A percentile compares a stretch with the other conserved stretches of the same genome.
These are phyloP conservation scores for Pinus tabuliformis DNA, from an alignment of 75 land plant species.

Conservation along the genomic window DNA sequence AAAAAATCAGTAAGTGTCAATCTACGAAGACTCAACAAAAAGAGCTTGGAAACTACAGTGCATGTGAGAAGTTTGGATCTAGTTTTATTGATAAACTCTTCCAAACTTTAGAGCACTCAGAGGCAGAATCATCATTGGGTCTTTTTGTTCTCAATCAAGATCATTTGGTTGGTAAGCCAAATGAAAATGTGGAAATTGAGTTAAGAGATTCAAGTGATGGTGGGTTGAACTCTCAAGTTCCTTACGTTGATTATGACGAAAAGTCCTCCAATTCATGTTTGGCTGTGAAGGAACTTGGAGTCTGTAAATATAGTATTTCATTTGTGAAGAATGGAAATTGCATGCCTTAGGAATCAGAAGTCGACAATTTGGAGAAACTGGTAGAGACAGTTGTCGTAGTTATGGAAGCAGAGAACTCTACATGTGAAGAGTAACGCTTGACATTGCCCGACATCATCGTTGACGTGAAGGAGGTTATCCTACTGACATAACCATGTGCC, in stretches of 20 bases:
- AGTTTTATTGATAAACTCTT: conserved; percentile 7
- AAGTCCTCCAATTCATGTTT: not conserved
- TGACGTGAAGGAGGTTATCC: no score
- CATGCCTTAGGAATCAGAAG: no score
- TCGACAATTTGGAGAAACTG: no score
- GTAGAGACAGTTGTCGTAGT: no score
- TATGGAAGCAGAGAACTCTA: no score
- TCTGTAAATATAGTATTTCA: not conserved
- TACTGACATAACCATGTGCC: no score
- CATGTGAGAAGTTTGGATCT: conserved; percentile 9
- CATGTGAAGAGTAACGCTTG: no score
- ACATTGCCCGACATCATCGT: no score
- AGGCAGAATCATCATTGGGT: conserved; percentile 8
- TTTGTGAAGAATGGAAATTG: not conserved
- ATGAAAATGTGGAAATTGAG: no score
- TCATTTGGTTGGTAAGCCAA: conserved; percentile 8
- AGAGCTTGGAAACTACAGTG: conserved; percentile 10
- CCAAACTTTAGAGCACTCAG: conserved; percentile 5
- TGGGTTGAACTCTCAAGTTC: not conserved
- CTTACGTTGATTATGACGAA: not conserved
- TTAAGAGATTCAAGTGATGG: not conserved
- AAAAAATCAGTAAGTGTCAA: not conserved
- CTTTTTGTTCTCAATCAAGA: conserved; percentile 3
- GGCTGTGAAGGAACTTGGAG: conserved; percentile 1
- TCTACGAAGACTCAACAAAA: not conserved